phyloP scores from a whole-genome alignment of 805 yeast genomes.

The Kuraishia ogatae region DNA sequence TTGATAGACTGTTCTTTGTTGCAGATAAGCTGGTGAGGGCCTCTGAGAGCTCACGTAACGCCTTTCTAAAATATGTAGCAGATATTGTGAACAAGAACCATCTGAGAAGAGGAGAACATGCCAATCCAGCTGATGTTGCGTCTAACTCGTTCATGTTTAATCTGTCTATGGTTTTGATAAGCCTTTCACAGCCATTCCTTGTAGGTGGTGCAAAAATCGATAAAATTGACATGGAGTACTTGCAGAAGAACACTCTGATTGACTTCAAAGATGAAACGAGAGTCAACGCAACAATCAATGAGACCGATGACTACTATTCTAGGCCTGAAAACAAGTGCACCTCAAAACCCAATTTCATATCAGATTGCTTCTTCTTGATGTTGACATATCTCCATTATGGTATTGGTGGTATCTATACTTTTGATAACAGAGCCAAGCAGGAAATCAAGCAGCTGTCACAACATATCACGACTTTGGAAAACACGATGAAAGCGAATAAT shows the following conservation, averaged over 20 bases:
- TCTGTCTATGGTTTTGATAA: conserved; percentile 55
- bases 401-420: conserved; percentile 64
- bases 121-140: conserved; percentile 56
- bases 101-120: conserved; percentile 79
- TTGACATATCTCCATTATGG: conserved; percentile 83
- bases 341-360: conserved; percentile 64
- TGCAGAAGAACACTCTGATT: conserved; percentile 44
- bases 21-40: conserved; percentile 72
- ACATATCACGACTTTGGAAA: conserved; percentile 45
- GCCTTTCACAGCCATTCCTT: conserved; percentile 77
- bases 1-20: conserved; percentile 61
- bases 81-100: conserved; percentile 75
- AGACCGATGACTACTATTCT: conserved; percentile 51
- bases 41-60: conserved; percentile 53
- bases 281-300: conserved; percentile 65
- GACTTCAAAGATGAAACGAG: conserved; percentile 78
- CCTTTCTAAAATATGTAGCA: conserved; percentile 60
- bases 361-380: conserved; percentile 79
- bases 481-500: conserved; percentile 16
- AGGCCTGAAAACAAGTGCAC: conserved; percentile 25
- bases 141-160: conserved; percentile 81
- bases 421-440: conserved; percentile 44
- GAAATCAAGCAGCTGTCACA: conserved; percentile 40
- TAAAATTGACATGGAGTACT: conserved; percentile 68
- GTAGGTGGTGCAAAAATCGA: conserved; percentile 52